Conservation (phyloP, 108 stramenopile species). For the Licmophora abbreviata region DNA sequence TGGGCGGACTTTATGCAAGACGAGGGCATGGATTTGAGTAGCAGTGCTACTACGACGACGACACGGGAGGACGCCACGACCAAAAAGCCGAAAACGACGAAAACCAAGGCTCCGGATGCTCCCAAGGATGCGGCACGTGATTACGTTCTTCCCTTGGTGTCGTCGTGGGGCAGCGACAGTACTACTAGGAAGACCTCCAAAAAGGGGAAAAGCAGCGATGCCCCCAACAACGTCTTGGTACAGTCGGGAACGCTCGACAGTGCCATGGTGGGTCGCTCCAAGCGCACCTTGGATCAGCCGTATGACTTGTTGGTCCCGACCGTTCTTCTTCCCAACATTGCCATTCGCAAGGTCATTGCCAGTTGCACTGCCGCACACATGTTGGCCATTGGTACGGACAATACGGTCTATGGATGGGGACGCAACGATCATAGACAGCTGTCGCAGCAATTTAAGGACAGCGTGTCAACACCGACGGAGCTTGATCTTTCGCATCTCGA, state of each 20-base stretch:
- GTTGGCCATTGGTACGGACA: conserved; percentile 49
- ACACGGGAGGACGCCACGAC: background rate
- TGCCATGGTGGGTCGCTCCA: conserved; percentile 41
- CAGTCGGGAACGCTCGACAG: conserved; percentile 83
- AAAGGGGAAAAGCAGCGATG: conserved; percentile 10
- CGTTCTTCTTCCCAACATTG: conserved; percentile 28
- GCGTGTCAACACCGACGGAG: conserved; percentile 24
- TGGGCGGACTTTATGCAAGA: conserved; percentile 85
- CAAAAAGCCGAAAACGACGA: conserved; percentile 4
- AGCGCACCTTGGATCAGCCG: conserved; percentile 12
- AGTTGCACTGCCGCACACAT: conserved; percentile 63
- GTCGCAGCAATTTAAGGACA: conserved; percentile 18
- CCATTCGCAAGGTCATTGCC: conserved; percentile 42
- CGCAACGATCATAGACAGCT: conserved; percentile 55
- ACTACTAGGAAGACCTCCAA: conserved; percentile 1
- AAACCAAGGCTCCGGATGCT: background rate
- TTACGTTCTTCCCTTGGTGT: conserved; percentile 23
- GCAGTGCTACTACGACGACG: background rate
- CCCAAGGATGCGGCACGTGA: conserved; percentile 10
- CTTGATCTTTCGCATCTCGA: conserved; percentile 20
- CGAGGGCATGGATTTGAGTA: conserved; percentile 33
- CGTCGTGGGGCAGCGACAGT: conserved; percentile 1
- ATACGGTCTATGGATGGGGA: conserved; percentile 79
- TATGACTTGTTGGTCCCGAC: conserved; percentile 52
- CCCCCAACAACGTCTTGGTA: conserved; percentile 36